These are phyloP conservation scores for Fusarium hainanense DNA, from an alignment of 2,329 filamentous ascomycete genomes.

Conservation along the genomic window DNA sequence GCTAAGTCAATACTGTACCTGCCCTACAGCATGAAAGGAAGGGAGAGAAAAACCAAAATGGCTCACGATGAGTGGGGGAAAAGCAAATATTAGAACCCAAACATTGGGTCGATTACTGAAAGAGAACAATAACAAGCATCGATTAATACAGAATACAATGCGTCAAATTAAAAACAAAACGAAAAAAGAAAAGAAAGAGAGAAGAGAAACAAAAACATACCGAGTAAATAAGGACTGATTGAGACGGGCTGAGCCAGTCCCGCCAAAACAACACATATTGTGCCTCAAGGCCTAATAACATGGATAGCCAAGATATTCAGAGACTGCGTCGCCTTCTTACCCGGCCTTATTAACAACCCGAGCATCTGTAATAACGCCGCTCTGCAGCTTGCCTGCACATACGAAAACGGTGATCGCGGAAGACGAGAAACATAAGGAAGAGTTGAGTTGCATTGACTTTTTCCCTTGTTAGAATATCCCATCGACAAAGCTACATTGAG, in stretches of 20 bases:
- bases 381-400: constrained; percentile 39
- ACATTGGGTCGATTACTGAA: not conserved
- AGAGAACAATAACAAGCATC: not conserved
- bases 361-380: constrained; percentile 28
- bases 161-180: not conserved
- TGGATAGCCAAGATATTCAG: not conserved
- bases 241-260: not conserved
- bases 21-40: not conserved
- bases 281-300: not conserved
- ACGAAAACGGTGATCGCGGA: constrained; percentile 42
- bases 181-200: not conserved
- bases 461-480: not conserved
- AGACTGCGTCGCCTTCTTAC: not conserved
- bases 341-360: constrained; percentile 1
- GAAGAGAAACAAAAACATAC: not conserved
- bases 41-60: not conserved
- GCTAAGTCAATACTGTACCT: not conserved
- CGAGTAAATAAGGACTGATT: not conserved
- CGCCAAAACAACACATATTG: constrained; percentile 1
- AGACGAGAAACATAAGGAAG: constrained; percentile 13
- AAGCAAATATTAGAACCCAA: not conserved
- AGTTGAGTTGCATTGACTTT: not conserved
- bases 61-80: not conserved
- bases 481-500: not conserved
- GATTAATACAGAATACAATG: not conserved